These are phyloP conservation scores for Nymphaea thermarum DNA, from an alignment of 164 flowering plant genomes.

Conservation along the genomic window DNA sequence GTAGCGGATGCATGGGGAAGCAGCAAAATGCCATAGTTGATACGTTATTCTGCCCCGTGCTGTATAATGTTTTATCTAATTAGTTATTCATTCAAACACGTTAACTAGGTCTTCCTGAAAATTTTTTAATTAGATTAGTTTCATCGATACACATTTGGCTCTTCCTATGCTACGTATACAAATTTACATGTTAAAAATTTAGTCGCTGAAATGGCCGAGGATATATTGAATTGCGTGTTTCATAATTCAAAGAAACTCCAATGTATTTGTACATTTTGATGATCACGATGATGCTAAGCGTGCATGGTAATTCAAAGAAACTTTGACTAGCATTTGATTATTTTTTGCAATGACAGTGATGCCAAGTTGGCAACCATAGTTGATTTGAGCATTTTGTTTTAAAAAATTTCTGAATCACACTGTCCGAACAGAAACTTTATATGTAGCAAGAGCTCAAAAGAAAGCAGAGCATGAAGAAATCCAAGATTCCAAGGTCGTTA, in stretches of 20 bases:
- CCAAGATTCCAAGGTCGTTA: conserved; percentile 42
- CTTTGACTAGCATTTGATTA: too few species aligned
- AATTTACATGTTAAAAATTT: conserved; percentile 77
- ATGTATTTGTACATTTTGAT: conserved; percentile 79
- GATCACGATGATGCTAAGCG: conserved; percentile 55
- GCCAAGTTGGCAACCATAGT: too few species aligned
- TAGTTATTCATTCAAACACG: too few species aligned
- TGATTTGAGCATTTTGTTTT: too few species aligned
- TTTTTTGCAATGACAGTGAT: too few species aligned
- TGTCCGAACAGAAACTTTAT: conserved; percentile 55
- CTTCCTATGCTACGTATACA: conserved; percentile 40
- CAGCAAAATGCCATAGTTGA: too few species aligned
- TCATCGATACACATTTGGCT: neutral
- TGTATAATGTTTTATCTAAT: too few species aligned
- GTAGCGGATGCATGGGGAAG: too few species aligned
- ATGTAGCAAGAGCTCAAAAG: conserved; percentile 87
- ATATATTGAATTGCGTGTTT: conserved; percentile 43
- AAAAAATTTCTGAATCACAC: too few species aligned
- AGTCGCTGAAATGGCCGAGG: conserved; percentile 31
- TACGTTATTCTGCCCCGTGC: too few species aligned
- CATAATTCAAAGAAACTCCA: conserved; percentile 53
- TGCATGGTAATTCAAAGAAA: conserved; percentile 31
- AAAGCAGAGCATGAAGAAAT: conserved; percentile 68
- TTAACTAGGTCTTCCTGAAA: too few species aligned
- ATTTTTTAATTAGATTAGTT: too few species aligned